phyloP scores from a whole-genome alignment of 495 filamentous ascomycete genomes.

The Cryomyces minteri region DNA sequence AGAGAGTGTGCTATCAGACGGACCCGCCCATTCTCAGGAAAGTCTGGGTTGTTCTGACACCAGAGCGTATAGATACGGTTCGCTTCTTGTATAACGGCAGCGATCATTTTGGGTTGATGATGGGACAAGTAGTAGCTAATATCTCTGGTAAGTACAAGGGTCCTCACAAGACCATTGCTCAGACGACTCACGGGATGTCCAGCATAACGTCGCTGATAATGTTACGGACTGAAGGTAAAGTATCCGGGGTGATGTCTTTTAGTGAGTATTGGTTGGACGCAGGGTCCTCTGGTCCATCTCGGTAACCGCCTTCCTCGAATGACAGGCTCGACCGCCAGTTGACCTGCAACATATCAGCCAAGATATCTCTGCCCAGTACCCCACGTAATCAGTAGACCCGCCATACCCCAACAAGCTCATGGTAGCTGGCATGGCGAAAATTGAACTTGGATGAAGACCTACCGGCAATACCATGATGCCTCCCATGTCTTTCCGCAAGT shows the following conservation, averaged over 20 bases:
- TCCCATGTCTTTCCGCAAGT: constrained; percentile 51
- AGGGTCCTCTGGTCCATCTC: constrained; percentile 29
- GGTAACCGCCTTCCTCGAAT: constrained; percentile 55
- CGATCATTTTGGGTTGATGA: constrained; percentile 87
- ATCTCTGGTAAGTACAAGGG: too few relatives aligned
- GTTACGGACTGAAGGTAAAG: constrained; percentile 72
- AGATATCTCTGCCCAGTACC: too few relatives aligned
- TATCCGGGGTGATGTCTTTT: constrained; percentile 80
- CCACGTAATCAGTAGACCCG: too few relatives aligned
- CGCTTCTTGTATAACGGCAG: constrained; percentile 75
- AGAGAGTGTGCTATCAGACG: constrained; percentile 89
- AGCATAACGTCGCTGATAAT: constrained; percentile 95
- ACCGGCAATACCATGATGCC: constrained; percentile 59
- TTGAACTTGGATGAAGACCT: not conserved
- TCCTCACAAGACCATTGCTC: too few relatives aligned
- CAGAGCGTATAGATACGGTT: constrained; percentile 87
- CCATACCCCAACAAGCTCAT: too few relatives aligned
- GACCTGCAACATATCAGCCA: constrained; percentile 8
- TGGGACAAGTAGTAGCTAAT: constrained; percentile 69
- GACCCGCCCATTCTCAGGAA: constrained; percentile 61
- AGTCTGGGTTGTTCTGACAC: constrained; percentile 81
- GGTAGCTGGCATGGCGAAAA: not conserved
- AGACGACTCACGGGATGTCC: constrained; percentile 45
- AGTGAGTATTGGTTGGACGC: constrained; percentile 51
- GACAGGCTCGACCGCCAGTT: constrained; percentile 84